Base-by-base conservation (phyloP, 495 filamentous ascomycete species). In the Glutinoglossum americanum region DNA sequence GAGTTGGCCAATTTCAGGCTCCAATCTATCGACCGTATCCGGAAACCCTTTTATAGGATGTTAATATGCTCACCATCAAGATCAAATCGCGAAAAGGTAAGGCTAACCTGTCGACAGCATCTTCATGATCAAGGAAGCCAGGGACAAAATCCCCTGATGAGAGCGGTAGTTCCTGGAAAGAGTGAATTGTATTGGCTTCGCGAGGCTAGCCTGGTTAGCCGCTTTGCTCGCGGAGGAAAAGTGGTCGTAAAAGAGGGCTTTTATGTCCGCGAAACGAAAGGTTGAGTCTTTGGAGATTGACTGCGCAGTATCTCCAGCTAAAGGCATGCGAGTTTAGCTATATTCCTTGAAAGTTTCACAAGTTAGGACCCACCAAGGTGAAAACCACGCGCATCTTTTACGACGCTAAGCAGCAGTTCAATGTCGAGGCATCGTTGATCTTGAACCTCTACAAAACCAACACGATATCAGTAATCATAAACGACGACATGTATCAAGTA, bases 241-340 rank as follows among this genome's bases (percentile, higher is more conserved):
- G 21, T 65, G 64, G 7, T 70, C 56, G 37, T 64, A 69, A 35
- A 74, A 65, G 17, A 73, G 60, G 1, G 63, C 62, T 60, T 72
- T 74, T 13, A 72, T 62, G 59, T 71, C 70, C 1, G 62, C 57
- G 45, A 74, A 74, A 0, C 71, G 67, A 28, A 73, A 74, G 0
- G 63, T 69, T 0, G 70, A 67, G 19, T 74, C 72, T 30, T 71
- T 67, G 1, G 72, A 72, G 28, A 74, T 73, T 13, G 67, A 68
- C 60, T 74, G 72, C 0, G 71, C 72, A 0, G 70, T 73, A 51
- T 74, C 72, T 0, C 72, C 72, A 4, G 72, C 69, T 70, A 13
- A 25, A 44, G 8, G 25, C 27, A 6, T n/a, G 47, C 23, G 25
- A 49, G 47, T n/a, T n/a, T 25, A 8, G 47, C 19, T 9, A 49